Evolutionary conservation across 306 rosid species (phyloP).

Genomic region (Vigna hirtella): DNA sequence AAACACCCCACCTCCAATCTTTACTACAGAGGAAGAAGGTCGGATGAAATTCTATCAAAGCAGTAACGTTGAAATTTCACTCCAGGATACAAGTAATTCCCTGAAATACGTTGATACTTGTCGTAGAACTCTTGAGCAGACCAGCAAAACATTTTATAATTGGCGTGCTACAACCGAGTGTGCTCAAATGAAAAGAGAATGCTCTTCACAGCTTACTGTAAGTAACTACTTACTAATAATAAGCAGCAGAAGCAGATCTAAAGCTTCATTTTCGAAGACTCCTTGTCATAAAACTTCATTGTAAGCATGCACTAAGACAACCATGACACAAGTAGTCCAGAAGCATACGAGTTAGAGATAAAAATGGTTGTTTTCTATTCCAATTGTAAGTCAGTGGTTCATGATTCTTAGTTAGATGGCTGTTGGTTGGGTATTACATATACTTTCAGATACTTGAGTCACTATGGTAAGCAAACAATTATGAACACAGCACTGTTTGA

Average conservation of each 20-base stretch:
- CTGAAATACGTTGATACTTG: neutral
- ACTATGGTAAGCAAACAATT: slow-evolving; percentile 17
- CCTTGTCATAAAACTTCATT: neutral
- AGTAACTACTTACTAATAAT: no score
- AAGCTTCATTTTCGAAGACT: neutral
- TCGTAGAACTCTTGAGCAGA: neutral
- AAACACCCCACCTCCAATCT: neutral
- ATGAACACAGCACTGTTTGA: slow-evolving; percentile 4
- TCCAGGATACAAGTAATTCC: neutral
- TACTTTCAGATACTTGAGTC: slow-evolving; percentile 27
- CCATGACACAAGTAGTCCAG: neutral
- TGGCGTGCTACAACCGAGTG: neutral
- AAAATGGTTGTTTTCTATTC: slow-evolving; percentile 4
- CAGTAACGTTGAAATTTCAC: neutral
- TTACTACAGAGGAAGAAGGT: neutral
- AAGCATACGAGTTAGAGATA: neutral
- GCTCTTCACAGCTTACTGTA: neutral
- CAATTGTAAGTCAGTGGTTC: slow-evolving; percentile 8
- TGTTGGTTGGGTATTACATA: slow-evolving; percentile 15
- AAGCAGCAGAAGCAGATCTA: no score
- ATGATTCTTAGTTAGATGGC: slow-evolving; percentile 3
- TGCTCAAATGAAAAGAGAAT: neutral
- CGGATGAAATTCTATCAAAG: neutral
- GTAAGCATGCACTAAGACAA: neutral
- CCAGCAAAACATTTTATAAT: neutral